These are phyloP conservation scores for Apiospora arundinis DNA, from an alignment of 2,329 filamentous ascomycete species.

Conservation along the genomic window DNA sequence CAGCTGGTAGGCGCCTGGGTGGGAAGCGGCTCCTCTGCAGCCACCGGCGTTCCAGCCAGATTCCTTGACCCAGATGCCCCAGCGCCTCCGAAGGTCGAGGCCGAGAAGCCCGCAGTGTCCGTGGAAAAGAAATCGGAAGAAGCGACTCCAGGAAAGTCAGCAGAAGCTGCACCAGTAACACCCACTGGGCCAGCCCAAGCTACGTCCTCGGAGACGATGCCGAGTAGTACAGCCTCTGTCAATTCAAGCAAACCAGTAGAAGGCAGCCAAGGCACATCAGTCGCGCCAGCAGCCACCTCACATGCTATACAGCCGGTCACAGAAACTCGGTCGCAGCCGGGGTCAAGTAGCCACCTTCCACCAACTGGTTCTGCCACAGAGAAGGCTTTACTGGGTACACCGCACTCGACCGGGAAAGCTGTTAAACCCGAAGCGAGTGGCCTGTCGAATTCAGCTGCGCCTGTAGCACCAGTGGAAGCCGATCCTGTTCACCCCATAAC, in stretches of 20 bases:
- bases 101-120: neutral
- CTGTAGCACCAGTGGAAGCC: neutral
- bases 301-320: neutral
- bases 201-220: neutral
- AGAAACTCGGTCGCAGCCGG: neutral
- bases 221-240: neutral
- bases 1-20: slow-evolving; percentile 82
- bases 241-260: neutral
- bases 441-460: neutral
- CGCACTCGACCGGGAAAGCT: neutral
- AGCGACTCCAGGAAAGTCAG: neutral
- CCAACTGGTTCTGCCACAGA: neutral
- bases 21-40: slow-evolving; percentile 68
- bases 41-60: slow-evolving; percentile 78
- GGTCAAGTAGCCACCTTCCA: neutral
- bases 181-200: slow-evolving; percentile 4
- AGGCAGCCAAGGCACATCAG: neutral
- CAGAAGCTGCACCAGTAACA: slow-evolving; percentile 20
- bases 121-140: slow-evolving; percentile 20
- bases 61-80: slow-evolving; percentile 60
- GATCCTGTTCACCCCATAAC: neutral
- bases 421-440: neutral
- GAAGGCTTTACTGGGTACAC: neutral
- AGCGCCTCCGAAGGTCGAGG: slow-evolving; percentile 31
- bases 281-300: neutral